phyloP scores from a whole-genome alignment of 1,139 yeast genomes.

The Geotrichum candidum region DNA sequence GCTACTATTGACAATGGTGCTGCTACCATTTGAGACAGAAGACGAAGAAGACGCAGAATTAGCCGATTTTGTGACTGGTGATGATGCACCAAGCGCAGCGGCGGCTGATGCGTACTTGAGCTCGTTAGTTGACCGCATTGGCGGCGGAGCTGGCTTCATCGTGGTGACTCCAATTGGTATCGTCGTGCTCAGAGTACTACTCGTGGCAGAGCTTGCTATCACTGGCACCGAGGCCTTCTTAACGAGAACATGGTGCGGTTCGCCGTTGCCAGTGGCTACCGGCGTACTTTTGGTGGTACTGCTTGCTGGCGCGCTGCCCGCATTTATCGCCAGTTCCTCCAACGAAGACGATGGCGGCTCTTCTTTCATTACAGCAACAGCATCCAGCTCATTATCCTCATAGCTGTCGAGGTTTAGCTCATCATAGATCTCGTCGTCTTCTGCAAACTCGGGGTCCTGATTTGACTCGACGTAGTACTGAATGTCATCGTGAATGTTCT shows the following conservation, averaged over 20 bases:
- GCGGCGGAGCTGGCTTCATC: conserved; percentile 63
- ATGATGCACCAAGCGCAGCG: conserved; percentile 29
- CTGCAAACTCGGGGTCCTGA: conserved; percentile 93
- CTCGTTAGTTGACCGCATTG: conserved; percentile 51
- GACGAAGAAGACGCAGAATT: too few relatives aligned
- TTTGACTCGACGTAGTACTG: conserved; percentile 91
- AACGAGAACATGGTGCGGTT: too few relatives aligned
- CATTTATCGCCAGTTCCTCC: conserved; percentile 29
- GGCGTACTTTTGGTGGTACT: too few relatives aligned
- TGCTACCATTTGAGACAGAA: conserved; percentile 20
- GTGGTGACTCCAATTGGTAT: too few relatives aligned
- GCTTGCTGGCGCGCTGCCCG: too few relatives aligned
- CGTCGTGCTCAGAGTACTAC: too few relatives aligned
- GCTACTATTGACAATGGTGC: background rate
- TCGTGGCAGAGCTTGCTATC: too few relatives aligned
- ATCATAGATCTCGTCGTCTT: conserved; percentile 91
- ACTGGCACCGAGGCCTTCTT: too few relatives aligned
- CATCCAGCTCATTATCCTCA: conserved; percentile 43
- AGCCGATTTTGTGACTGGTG: too few relatives aligned
- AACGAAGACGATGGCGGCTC: conserved; percentile 23
- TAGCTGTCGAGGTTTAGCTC: conserved; percentile 73
- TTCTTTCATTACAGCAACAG: conserved; percentile 30
- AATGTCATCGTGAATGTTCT: conserved; percentile 81
- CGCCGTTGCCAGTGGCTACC: too few relatives aligned
- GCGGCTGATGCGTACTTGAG: conserved; percentile 71